A percentile compares a stretch with the other conserved stretches of the same genome.
phyloP scores from a whole-genome alignment of 306 rosid species.

The Abrus precatorius region DNA sequence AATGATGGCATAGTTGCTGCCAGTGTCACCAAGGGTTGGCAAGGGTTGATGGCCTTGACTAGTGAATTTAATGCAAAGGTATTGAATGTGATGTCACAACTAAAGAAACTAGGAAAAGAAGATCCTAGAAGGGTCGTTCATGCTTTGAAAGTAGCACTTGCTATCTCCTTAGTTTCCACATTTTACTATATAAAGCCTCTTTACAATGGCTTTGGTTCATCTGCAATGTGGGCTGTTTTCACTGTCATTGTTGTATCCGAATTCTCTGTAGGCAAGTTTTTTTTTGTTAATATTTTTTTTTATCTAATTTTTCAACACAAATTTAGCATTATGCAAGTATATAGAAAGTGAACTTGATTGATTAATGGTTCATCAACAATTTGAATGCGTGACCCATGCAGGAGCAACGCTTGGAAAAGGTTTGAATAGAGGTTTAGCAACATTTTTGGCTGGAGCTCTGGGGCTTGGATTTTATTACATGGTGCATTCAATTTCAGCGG shows the following conservation, averaged over 20 bases:
- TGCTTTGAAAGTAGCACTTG: slow-evolving; percentile 54
- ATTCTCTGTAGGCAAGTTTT: slow-evolving; percentile 53
- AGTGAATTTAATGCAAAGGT: neutral
- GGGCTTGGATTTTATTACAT: slow-evolving; percentile 47
- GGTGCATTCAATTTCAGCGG: slow-evolving; percentile 33
- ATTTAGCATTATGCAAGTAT: neutral
- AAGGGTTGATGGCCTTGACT: slow-evolving; percentile 12
- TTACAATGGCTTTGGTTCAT: slow-evolving; percentile 40
- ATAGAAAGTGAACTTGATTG: slow-evolving; percentile 10
- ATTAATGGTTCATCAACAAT: neutral
- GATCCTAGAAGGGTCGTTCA: slow-evolving; percentile 62
- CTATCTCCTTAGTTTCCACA: slow-evolving; percentile 48
- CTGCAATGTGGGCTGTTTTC: slow-evolving; percentile 56
- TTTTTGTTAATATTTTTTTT: neutral
- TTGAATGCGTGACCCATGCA: slow-evolving; percentile 39
- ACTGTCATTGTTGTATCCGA: slow-evolving; percentile 53
- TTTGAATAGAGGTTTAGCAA: slow-evolving; percentile 53
- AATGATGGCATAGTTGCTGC: neutral
- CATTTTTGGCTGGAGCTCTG: slow-evolving; percentile 43
- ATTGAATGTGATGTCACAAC: slow-evolving; percentile 8
- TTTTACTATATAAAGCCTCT: slow-evolving; percentile 52
- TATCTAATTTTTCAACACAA: neutral
- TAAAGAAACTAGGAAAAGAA: slow-evolving; percentile 56
- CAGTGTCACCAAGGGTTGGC: neutral
- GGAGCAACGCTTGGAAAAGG: slow-evolving; percentile 56